phyloP scores from a whole-genome alignment of 2,329 filamentous ascomycete genomes.

The Neonectria punicea region DNA sequence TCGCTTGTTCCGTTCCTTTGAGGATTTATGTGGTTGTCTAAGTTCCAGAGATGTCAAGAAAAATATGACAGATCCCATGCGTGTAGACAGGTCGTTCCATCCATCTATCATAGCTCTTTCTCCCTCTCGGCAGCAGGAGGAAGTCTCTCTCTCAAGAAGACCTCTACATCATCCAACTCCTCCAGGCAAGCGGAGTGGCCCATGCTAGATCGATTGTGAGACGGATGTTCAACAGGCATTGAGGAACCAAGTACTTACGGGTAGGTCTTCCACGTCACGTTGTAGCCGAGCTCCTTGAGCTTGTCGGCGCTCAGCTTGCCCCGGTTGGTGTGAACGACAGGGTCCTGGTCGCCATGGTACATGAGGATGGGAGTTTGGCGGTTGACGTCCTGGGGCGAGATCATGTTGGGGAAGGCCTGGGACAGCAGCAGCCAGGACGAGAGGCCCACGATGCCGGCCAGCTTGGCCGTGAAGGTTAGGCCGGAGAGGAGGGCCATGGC shows the following conservation, averaged over 20 bases:
- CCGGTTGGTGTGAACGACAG: conserved; percentile 75
- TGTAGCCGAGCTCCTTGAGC: conserved; percentile 75
- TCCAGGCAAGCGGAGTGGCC: conserved; percentile 78
- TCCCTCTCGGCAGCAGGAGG: conserved; percentile 42
- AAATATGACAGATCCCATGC: background rate
- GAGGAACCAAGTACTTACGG: conserved; percentile 60
- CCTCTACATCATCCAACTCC: conserved; percentile 86
- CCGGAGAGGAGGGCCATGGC: conserved; percentile 87
- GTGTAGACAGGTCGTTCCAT: background rate
- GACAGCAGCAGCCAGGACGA: conserved; percentile 82
- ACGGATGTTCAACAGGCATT: background rate
- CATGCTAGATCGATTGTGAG: conserved; percentile 60
- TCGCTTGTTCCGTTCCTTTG: background rate
- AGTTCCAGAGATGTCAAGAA: background rate
- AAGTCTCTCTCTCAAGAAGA: conserved; percentile 59
- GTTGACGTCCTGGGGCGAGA: conserved; percentile 56
- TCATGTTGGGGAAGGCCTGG: conserved; percentile 54
- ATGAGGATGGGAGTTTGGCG: conserved; percentile 86
- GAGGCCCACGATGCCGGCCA: conserved; percentile 89
- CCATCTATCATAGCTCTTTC: conserved; percentile 12
- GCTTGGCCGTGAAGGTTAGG: conserved; percentile 75
- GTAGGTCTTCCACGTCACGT: conserved; percentile 82
- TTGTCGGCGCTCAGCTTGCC: conserved; percentile 74
- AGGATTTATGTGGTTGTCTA: background rate
- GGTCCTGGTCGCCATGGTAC: conserved; percentile 85